Evolutionary conservation across 2,329 filamentous ascomycete genomes (phyloP), one percentile per base, ranked within the genome.

Genomic region (Achaetomium macrosporum): DNA sequence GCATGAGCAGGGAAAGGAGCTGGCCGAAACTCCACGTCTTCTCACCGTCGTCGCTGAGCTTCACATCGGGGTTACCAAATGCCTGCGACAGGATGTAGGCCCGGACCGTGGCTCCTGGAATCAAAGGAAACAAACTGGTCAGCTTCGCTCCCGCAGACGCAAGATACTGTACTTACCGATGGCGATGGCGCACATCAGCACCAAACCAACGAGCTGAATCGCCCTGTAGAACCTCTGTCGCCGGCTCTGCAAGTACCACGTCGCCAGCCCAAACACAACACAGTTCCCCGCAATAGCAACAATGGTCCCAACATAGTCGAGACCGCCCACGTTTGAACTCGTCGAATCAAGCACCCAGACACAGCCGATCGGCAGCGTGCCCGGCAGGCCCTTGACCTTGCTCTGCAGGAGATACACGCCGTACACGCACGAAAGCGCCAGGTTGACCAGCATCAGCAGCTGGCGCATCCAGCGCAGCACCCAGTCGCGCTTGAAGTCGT

Each of bases 401-500:
- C 72, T 74, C 59, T 76, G 72, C 19, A 85, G 69, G 40, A 84
- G 74, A 59, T 80, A 81, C 15, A 81, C 65, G 8, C 81, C 79
- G 33, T 73, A 77, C 3, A 79, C 68, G 47, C 76, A 77, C 5
- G 77, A 80, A 13, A 87, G 73, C 1, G 73, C 73, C 56, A 86
- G 69, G 66, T 85, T 87, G 55, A 80, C 73, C 55, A 85, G 75
- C 82, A 87, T 87, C 59, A 86, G 74, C 19, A 78, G 69, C 63
- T 85, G 81, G 19, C 83, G 73, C 60, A 87, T 68, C 82, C 82
- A 86, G 42, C 82, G 73, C 46, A 87, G 69, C 0, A 87, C 79
- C 79, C 80, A 82, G 66, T 87, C 83, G 30, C 83, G 70, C 58
- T 79, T 81, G 69, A 84, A 85, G 62, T 86, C 82, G 62, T 79